These are phyloP conservation scores for Cryptococcus jaspeensis DNA, from an alignment of 1,284 basidiomycete genomes.

Conservation along the genomic window DNA sequence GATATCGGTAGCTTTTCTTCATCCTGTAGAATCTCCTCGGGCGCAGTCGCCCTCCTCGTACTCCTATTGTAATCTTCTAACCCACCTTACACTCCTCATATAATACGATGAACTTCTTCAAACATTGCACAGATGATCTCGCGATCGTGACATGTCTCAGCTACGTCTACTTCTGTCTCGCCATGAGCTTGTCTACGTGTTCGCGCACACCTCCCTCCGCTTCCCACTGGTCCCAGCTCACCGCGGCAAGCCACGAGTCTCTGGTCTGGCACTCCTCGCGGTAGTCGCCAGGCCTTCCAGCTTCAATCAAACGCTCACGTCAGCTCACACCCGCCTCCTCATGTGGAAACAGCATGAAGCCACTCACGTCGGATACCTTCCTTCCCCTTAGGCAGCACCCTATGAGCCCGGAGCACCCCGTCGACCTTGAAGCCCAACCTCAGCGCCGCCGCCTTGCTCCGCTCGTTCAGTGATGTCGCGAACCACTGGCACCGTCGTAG, in stretches of 20 bases:
- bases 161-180: conserved; percentile 11
- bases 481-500: conserved; percentile 35
- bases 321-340: neutral
- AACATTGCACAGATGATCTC: neutral
- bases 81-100: neutral
- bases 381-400: conserved; percentile 22
- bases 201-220: conserved; percentile 16
- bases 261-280: conserved; percentile 22
- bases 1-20: neutral
- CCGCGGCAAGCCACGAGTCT: conserved; percentile 28
- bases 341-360: neutral
- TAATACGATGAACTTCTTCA: neutral
- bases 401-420: conserved; percentile 23
- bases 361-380: conserved; percentile 23
- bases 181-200: conserved; percentile 31
- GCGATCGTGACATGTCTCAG: neutral
- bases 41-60: neutral
- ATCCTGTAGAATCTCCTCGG: neutral
- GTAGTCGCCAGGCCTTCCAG: conserved; percentile 23
- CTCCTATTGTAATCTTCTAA: neutral
- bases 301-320: conserved; percentile 4
- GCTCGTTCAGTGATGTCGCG: conserved; percentile 24
- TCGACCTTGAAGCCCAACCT: conserved; percentile 30
- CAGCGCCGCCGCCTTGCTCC: conserved; percentile 15
- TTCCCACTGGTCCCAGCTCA: conserved; percentile 36